Evolutionary conservation across 2,329 filamentous ascomycete species (phyloP).

Genomic region (Emmonsiellopsis sp.): DNA sequence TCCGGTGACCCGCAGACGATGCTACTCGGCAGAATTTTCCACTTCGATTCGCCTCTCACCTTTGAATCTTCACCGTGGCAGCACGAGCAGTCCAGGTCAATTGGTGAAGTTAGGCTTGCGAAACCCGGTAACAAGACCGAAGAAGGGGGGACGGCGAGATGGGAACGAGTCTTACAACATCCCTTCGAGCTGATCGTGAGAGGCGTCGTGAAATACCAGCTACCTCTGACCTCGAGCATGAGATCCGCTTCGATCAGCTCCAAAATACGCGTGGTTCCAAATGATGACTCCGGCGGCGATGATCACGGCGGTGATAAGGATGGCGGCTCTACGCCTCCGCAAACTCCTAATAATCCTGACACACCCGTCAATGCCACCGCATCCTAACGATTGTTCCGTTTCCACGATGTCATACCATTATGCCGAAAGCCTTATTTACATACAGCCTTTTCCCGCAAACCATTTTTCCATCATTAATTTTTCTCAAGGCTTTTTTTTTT

Average conservation of each 20-base stretch:
- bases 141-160: constrained; percentile 69
- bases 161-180: constrained; percentile 83
- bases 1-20: constrained; percentile 66
- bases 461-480: neutral
- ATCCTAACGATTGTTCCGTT: neutral
- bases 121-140: constrained; percentile 85
- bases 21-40: constrained; percentile 78
- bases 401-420: neutral
- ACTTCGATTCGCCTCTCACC: constrained; percentile 76
- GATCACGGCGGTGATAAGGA: constrained; percentile 13
- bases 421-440: neutral
- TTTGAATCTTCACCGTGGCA: constrained; percentile 89
- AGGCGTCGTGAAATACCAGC: constrained; percentile 76
- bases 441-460: neutral
- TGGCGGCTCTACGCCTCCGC: neutral
- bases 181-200: constrained; percentile 90
- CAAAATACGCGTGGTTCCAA: constrained; percentile 31
- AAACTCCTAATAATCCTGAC: constrained; percentile 12
- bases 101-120: constrained; percentile 71
- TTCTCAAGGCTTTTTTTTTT: neutral
- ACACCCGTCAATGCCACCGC: constrained; percentile 6
- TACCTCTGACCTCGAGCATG: constrained; percentile 49
- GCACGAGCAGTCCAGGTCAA: constrained; percentile 59
- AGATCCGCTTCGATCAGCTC: constrained; percentile 42
- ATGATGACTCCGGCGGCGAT: constrained; percentile 20